phyloP scores from a whole-genome alignment of 2,329 filamentous ascomycete genomes.

The Hypoxylon sp. region DNA sequence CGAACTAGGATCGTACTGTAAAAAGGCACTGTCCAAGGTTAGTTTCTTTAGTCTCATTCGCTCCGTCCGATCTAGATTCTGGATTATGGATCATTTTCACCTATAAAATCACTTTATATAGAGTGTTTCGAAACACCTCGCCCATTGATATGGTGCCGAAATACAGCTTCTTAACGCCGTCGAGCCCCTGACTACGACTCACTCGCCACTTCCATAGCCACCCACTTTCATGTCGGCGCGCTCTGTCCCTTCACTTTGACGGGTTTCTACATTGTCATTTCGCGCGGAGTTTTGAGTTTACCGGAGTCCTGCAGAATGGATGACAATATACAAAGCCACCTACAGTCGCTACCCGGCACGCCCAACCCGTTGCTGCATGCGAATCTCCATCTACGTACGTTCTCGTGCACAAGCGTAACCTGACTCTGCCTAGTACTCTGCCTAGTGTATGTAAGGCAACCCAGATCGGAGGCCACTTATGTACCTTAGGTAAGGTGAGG shows the following conservation, averaged over 20 bases:
- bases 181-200: neutral
- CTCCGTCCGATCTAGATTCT: conserved; percentile 9
- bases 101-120: conserved; percentile 16
- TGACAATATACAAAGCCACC: conserved; percentile 9
- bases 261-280: neutral
- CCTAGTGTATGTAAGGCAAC: no score
- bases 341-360: neutral
- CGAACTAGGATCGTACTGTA: conserved; percentile 18
- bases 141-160: neutral
- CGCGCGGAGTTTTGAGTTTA: neutral
- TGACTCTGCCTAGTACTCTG: neutral
- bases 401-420: conserved; percentile 11
- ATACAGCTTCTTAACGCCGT: neutral
- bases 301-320: neutral
- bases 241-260: neutral
- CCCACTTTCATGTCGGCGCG: neutral
- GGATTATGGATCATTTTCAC: conserved; percentile 21
- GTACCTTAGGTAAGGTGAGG: neutral
- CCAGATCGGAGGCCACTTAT: neutral
- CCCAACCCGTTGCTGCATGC: conserved; percentile 5
- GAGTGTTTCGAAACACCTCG: conserved; percentile 3
- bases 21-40: conserved; percentile 30
- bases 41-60: conserved; percentile 5
- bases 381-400: conserved; percentile 6
- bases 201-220: neutral